Conservation (phyloP, 1,284 basidiomycete species). For the Albatrellus sp. region DNA sequence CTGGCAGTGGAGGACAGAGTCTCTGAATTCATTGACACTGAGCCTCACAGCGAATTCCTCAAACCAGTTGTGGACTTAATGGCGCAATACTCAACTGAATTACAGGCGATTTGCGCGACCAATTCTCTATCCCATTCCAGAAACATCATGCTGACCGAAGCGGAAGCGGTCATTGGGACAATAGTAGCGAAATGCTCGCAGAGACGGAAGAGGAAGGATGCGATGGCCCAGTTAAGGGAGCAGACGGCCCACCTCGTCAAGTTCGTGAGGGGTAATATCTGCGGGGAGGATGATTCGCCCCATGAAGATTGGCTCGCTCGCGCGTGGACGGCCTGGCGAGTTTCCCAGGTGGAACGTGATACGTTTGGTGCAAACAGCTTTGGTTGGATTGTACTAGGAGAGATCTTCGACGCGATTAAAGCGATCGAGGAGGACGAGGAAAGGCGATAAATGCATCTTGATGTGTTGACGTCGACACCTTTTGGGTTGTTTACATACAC, state of each 20-base stretch:
- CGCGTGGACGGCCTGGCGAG: slow-evolving; percentile 40
- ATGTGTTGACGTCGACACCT: too few relatives aligned
- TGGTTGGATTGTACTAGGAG: slow-evolving; percentile 44
- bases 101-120: slow-evolving; percentile 35
- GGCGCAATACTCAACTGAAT: slow-evolving; percentile 30
- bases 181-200: slow-evolving; percentile 49
- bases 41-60: slow-evolving; percentile 12
- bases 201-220: slow-evolving; percentile 36
- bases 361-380: slow-evolving; percentile 48
- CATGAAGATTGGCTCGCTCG: slow-evolving; percentile 26
- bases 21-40: slow-evolving; percentile 15
- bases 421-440: slow-evolving; percentile 20
- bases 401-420: slow-evolving; percentile 32
- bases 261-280: slow-evolving; percentile 31
- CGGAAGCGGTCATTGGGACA: slow-evolving; percentile 49
- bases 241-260: slow-evolving; percentile 38
- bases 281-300: slow-evolving; percentile 29
- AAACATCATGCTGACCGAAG: slow-evolving; percentile 37
- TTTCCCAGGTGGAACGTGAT: slow-evolving; percentile 24
- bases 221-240: slow-evolving; percentile 40
- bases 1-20: slow-evolving; percentile 15
- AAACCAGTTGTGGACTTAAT: slow-evolving; percentile 24
- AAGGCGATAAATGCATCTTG: neutral
- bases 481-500: neutral
- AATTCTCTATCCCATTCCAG: slow-evolving; percentile 32